Evolutionary conservation across 768 basidiomycete species (phyloP), one percentile per base, ranked within the genome.

Genomic region (Amanita pallidorosea): DNA sequence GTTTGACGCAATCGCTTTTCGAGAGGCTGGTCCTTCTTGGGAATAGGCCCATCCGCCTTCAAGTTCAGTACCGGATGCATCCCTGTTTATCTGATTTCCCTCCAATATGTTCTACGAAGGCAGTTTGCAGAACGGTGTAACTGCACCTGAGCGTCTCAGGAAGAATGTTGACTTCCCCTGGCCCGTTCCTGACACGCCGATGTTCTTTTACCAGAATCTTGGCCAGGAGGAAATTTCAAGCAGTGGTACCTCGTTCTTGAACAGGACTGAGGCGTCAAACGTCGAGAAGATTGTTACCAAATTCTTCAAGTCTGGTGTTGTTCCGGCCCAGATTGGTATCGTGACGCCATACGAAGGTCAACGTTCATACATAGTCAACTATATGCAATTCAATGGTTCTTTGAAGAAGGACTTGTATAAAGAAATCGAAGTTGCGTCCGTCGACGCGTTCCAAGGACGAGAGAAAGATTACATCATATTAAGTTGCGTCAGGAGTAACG

Each of bases 41-140:
- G 29, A 99, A 99, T 66, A 80, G 93, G 25, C 96, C 96, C 18
- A 99, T 99, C 61, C 92, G 96, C 49, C 81, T 99, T 25, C 95
- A 98, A 69, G 96, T 99, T 25, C 96, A 99, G 67, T 99, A 99
- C 63, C 94, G 96, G 66, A 99, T 99, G 96, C 96, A 99, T 64
- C 96, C 96, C 7, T 98, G 95, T 65, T 74, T 98, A 48, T 98
- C 96, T 40, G 94, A 98, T 68, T 99, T 99, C 73, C 95, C 2
- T 95, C 92, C 53, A 99, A 99, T 68, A 99, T 99, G 96, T 98
- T 99, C 73, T 99, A 99, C 66, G 96, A 99, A 64, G 96, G 96
- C 20, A 95, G 95, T 0, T 68, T 99, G 23, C 96, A 99, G 69
- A 99, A 99, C 63, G 96, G 96, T 64, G 96, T 99, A 49, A 99